Evolutionary conservation across 371 early-diverging fungal genomes (phyloP).

Genomic region (Mortierella sp.): DNA sequence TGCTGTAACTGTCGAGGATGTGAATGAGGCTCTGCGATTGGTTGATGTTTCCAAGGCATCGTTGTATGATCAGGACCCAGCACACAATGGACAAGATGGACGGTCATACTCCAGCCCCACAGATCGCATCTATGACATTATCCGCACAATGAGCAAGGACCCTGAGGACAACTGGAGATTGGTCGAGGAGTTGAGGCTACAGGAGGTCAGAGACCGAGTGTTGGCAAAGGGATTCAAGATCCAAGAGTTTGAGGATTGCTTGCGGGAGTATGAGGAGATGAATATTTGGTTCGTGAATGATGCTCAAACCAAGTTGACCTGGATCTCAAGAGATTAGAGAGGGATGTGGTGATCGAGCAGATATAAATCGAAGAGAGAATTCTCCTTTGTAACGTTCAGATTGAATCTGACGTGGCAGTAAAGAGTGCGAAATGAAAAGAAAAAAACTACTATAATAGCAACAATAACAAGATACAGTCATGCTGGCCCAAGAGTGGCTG

Average conservation of each 20-base stretch:
- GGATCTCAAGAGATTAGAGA: conserved; percentile 42
- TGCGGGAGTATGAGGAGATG: conserved; percentile 78
- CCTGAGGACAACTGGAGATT: conserved; percentile 48
- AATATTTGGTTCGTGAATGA: conserved; percentile 82
- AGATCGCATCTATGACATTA: conserved; percentile 75
- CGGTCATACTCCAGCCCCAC: conserved; percentile 61
- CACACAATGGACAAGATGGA: conserved; percentile 46
- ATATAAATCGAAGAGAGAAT: neutral
- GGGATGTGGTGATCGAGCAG: neutral
- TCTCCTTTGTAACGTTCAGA: no score
- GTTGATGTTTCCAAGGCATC: conserved; percentile 89
- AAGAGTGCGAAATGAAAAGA: no score
- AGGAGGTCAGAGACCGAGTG: conserved; percentile 76
- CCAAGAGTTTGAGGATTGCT: conserved; percentile 76
- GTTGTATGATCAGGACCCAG: conserved; percentile 62
- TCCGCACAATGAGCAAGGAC: conserved; percentile 70
- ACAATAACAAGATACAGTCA: no score
- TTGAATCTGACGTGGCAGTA: no score
- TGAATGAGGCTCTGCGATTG: conserved; percentile 95
- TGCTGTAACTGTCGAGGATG: conserved; percentile 86
- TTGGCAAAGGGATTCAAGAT: conserved; percentile 83
- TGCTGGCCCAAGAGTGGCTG: no score
- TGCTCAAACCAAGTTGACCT: conserved; percentile 72
- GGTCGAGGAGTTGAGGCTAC: conserved; percentile 55
- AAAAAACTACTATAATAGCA: no score